Evolutionary conservation across 192 early-diverging fungal species (phyloP), one percentile per base, ranked within the genome.

Genomic region (Coemansia sp.): DNA sequence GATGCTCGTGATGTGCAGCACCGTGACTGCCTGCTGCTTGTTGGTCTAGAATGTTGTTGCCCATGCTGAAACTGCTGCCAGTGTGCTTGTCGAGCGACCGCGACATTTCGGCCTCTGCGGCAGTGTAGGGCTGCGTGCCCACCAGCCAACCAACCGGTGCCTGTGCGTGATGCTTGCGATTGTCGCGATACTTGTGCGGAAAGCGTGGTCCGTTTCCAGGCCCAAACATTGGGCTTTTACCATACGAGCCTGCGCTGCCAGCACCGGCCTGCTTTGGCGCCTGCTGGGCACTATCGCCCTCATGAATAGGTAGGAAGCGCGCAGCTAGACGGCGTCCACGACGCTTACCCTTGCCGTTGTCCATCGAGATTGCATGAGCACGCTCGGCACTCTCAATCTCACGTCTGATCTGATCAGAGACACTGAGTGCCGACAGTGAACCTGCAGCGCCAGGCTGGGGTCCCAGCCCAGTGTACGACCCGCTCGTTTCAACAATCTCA

Each of bases 141-240:
- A 92, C 71, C 44, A 92, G 72, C 87, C 88, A 92, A 57, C 90
- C 90, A 21, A 92, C 88, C 10, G 86, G 71, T 9, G 84, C 75
- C 67, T 90, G 88, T 9, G 88, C 86, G 57, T 83, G 79, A 68
- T 88, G 84, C 63, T 87, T 87, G 66, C 87, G 85, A 37, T 76
- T 84, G 62, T 88, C 86, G 44, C 78, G 79, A 55, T 74, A 76
- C 65, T 76, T 74, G 73, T 73, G 79, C 21, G 73, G 73, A 64
- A 81, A 81, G n/a, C 73, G 66, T 18, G 73, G 79, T 1, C 79
- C 79, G 40, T 66, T 67, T 15, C 48, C 38, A 9, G 79, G 63
- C 4, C 79, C 79, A 72, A 81, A 72, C 73, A 76, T 76, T 18
- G 79, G 79, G 48, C 70, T 73, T 64, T 76, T 81, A 15, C 79